Base-by-base conservation (phyloP, 495 filamentous ascomycete species). In the Evansstolkia leycettana region DNA sequence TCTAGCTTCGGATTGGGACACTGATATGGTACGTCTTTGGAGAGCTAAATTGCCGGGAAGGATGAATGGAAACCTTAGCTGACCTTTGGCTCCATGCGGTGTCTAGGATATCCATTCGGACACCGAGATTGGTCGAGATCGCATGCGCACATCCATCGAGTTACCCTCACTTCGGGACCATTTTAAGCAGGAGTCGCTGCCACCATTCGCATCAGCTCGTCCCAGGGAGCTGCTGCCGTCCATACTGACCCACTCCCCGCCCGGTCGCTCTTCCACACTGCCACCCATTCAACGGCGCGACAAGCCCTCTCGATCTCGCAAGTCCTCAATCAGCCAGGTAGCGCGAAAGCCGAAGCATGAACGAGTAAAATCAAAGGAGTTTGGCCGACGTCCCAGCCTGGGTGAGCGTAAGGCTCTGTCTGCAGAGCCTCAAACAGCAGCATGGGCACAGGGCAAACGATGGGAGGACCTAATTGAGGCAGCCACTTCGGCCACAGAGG, bases 381-480 rank as follows among this genome's bases (percentile, higher is more conserved):
- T 69, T 24, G 50, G 39, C 8, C 63, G 83, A 40, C 68, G 80
- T 42, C 72, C 78, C 7, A 86, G 80, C 45, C 72, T 80, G 23
- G 71, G 76, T 40, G 80, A 84, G 39, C 70, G 84, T 33, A 93
- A 92, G 55, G 82, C 83, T 15, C 72, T 78, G 40, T 92, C 85
- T 2, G 82, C 84, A 16, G 87, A 93, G 54, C 84, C 87, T 11
- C 69, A 76, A 19, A 63, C 60, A 0, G 74, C 69, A n/a, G 73
- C 73, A 7, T 75, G 72, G 42, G 73, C 79, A 29, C 83, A 78
- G 55, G 84, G 84, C 27, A 89, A 87, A 64, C 70, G 87, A 48
- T 94, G 87, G 87, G 84, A 93, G 57, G 87, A 94, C 55, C 59
- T 94, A 41, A 87, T 94, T 38, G 87, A 94, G 57, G 87, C 87